phyloP scores from a whole-genome alignment of 805 yeast species.

The Metschnikowia bowlesiae region DNA sequence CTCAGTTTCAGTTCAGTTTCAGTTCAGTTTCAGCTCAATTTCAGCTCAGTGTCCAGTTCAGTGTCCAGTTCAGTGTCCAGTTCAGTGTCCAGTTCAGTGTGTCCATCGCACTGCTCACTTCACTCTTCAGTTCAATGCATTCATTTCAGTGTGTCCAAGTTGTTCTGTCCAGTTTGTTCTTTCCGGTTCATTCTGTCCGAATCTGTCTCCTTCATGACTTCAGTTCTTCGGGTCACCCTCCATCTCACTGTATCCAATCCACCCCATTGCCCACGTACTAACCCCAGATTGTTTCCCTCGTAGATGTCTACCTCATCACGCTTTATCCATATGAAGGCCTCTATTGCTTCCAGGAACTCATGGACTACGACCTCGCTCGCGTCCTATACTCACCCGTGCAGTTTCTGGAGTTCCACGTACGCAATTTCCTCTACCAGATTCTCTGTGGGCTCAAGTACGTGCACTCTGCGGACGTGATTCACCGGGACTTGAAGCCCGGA shows the following conservation, averaged over 20 bases:
- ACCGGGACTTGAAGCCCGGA: slow-evolving; percentile 89
- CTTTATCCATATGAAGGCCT: slow-evolving; percentile 74
- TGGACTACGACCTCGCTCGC: slow-evolving; percentile 74
- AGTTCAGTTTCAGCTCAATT: no score
- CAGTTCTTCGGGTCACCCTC: not conserved
- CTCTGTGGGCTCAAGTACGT: slow-evolving; percentile 83
- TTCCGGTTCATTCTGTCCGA: no score
- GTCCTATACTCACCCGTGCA: slow-evolving; percentile 77
- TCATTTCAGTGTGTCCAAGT: no score
- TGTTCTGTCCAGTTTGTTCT: no score
- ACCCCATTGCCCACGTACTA: slow-evolving; percentile 9
- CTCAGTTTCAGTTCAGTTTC: no score
- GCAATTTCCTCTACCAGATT: slow-evolving; percentile 72
- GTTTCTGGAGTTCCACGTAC: slow-evolving; percentile 80
- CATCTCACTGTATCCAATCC: no score
- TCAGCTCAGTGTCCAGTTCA: no score
- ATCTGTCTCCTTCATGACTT: not conserved
- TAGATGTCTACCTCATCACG: slow-evolving; percentile 69
- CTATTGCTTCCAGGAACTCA: slow-evolving; percentile 82
- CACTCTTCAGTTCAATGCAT: no score
- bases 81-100: no score
- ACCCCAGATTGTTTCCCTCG: slow-evolving; percentile 56
- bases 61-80: no score
- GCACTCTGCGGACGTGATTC: slow-evolving; percentile 89
- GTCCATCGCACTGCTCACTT: no score